These are phyloP conservation scores for Cyberlindnera mississippiensis DNA, from an alignment of 805 yeast species.

Conservation along the genomic window DNA sequence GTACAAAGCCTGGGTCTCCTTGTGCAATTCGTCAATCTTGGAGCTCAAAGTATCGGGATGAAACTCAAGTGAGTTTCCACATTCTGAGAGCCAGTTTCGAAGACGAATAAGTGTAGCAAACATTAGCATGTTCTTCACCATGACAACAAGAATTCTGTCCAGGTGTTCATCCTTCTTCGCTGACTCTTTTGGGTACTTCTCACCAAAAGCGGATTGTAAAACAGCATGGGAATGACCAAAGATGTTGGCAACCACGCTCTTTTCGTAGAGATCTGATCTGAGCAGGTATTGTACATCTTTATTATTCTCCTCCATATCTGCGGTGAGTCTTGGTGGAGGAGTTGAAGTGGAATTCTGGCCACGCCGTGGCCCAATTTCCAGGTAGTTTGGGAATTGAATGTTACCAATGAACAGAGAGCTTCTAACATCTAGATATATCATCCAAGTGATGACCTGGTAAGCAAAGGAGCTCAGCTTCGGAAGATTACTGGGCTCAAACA, in stretches of 20 bases:
- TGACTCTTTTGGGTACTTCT: constrained; percentile 2
- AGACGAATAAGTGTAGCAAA: constrained; percentile 8
- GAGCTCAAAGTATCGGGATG: constrained; percentile 4
- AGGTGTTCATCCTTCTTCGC: neutral
- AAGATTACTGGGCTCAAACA: neutral
- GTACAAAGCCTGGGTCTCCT: no score
- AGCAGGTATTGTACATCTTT: constrained; percentile 6
- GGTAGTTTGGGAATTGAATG: constrained; percentile 9
- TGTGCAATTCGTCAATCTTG: no score
- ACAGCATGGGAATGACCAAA: constrained; percentile 3
- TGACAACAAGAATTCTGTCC: constrained; percentile 7
- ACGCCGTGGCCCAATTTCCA: constrained; percentile 1
- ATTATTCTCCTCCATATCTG: neutral
- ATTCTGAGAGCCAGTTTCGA: constrained; percentile 7
- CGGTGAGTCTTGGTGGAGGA: neutral
- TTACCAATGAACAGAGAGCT: constrained; percentile 8
- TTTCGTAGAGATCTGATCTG: constrained; percentile 7
- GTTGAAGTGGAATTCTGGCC: neutral
- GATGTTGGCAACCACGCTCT: constrained; percentile 5
- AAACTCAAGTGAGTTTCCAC: constrained; percentile 8
- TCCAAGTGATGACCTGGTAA: constrained; percentile 8
- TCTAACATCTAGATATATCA: constrained; percentile 9
- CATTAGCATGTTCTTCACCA: constrained; percentile 12
- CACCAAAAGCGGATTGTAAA: constrained; percentile 2
- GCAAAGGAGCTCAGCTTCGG: constrained; percentile 2